Evolutionary conservation across 2,329 filamentous ascomycete species (phyloP), one percentile per base, ranked within the genome.

Genomic region (Epichloe uncinata): DNA sequence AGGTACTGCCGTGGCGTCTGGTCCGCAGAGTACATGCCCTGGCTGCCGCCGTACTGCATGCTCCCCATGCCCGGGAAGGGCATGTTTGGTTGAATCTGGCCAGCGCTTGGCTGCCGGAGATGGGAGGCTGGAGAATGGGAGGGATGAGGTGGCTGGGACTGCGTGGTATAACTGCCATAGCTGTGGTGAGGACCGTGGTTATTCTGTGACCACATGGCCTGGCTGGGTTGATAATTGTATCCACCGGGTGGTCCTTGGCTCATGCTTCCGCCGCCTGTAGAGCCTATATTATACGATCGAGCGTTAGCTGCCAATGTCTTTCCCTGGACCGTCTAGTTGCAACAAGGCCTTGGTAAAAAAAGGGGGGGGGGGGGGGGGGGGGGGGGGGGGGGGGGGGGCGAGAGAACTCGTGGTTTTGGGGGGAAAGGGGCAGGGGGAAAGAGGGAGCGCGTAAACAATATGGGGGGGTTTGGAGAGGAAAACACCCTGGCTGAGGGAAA

Each of bases 1-100:
- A 88, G 77, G 68, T 84, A 84, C 60, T 82, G 77, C 48, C 81
- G 72, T 4, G 78, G 75, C 1, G 78, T 81, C 65, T 82, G 79
- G 44, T 84, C 81, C 30, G 78, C 67, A 16, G 77, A 68, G 56
- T 81, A 82, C 58, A 83, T 77, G 47, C 72, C 73, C 57, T 80
- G 77, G 7, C 73, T 69, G 26, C 74, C 69, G 36, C 72, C 71
- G 58, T 82, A 81, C 35, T 71, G 70, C 64, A 84, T 74, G 41
- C 73, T 73, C 40, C 75, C 75, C 74, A 83, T 81, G 30, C 73
- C 74, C n/a, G 78, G 73, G 59, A 82, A 83, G 50, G 79, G 77
- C 69, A 83, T 73, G 49, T 69, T 70, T 12, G 72, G 73, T 57
- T 78, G 78, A 62, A 82, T 76, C 61, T 77, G 78, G 49, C 71